These are phyloP conservation scores for Plasmodium falciparum DNA, from an alignment of 169 alveolate genomes.

Conservation along the genomic window DNA sequence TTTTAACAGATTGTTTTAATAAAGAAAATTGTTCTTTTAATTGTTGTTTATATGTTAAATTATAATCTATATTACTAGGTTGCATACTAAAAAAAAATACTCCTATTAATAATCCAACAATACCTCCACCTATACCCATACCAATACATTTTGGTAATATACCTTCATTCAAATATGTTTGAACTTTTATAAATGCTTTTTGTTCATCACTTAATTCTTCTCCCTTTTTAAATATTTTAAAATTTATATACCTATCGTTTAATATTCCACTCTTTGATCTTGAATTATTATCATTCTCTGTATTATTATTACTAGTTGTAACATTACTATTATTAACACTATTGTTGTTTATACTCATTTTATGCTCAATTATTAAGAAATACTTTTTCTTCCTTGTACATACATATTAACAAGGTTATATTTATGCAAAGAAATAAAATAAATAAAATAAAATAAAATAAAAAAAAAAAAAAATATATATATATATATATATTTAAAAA, in stretches of 20 bases:
- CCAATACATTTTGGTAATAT: conserved; percentile 70
- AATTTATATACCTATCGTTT: conserved; percentile 58
- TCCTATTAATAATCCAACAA: conserved; percentile 61
- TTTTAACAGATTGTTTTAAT: conserved; percentile 65
- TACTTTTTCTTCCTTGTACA: neutral
- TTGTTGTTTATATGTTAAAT: conserved; percentile 61
- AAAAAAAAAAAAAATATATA: no score
- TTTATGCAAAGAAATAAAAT: no score
- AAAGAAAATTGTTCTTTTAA: conserved; percentile 53
- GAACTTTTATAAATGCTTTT: conserved; percentile 55
- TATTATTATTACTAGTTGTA: neutral
- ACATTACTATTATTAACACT: neutral
- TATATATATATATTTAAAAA: no score
- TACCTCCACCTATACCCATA: conserved; percentile 75
- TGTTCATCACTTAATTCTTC: conserved; percentile 65
- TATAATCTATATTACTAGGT: conserved; percentile 64
- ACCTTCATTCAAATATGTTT: conserved; percentile 65
- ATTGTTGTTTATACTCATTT: conserved; percentile 54
- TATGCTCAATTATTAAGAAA: neutral
- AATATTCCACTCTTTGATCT: conserved; percentile 21
- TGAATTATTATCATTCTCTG: conserved; percentile 17
- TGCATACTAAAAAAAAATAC: conserved; percentile 66
- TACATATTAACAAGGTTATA: no score
- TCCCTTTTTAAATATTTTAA: conserved; percentile 64
- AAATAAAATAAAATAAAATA: no score